A percentile compares a stretch with the other conserved stretches of the same genome.
Conservation (phyloP, 2,329 filamentous ascomycete genomes). For the Dothideomycetidae sp. region DNA sequence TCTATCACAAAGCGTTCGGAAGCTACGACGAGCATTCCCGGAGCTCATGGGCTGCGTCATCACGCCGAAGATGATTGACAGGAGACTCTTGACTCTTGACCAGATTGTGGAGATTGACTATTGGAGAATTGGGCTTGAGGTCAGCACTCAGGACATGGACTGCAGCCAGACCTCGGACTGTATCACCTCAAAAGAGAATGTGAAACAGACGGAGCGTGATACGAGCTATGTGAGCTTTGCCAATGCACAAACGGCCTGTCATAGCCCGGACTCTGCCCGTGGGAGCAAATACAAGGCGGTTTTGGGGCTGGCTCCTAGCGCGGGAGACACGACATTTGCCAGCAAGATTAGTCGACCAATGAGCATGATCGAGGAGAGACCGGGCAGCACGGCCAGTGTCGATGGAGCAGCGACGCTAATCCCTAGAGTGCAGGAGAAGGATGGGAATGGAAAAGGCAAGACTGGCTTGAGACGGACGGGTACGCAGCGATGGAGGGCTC, state of each 20-base stretch:
- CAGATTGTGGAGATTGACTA: conserved; percentile 22
- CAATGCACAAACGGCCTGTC: conserved; percentile 1
- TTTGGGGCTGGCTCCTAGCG: not conserved
- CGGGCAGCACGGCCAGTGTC: conserved; percentile 3
- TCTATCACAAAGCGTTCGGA: conserved; percentile 18
- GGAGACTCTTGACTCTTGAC: conserved; percentile 22
- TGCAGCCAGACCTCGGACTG: not conserved
- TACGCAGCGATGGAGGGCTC: no score
- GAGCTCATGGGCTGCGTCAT: conserved; percentile 16
- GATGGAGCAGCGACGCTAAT: conserved; percentile 3
- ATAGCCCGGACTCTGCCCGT: not conserved
- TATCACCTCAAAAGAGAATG: not conserved
- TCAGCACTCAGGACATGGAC: conserved; percentile 2
- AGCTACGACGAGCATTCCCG: conserved; percentile 20
- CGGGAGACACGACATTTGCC: not conserved
- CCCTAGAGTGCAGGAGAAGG: not conserved
- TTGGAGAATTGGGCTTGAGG: conserved; percentile 14
- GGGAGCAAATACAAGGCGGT: not conserved
- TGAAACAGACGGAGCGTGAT: not conserved
- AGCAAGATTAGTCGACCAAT: conserved; percentile 4
- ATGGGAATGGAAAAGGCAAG: no score
- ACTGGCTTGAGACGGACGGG: no score
- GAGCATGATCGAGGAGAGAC: conserved; percentile 9
- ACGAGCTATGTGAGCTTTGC: not conserved
- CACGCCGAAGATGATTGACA: conserved; percentile 22